Percentiles rank a stretch among this genome's conserved stretches.
These are phyloP conservation scores for Rhododendron vialii DNA, from an alignment of 148 eudicot species.

Conservation along the genomic window DNA sequence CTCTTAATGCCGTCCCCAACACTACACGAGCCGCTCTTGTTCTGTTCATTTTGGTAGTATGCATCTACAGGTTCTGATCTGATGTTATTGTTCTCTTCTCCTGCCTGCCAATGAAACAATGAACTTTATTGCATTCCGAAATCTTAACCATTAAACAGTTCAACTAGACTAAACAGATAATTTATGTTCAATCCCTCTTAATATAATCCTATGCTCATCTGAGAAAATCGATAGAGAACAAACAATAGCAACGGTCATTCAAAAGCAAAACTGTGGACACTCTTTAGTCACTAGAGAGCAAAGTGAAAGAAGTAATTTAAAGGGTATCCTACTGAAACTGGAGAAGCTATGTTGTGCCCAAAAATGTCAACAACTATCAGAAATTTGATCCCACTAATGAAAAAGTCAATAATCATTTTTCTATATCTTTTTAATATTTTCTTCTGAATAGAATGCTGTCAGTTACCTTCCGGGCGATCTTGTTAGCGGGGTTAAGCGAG, in stretches of 20 bases:
- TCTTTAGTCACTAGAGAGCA: background rate
- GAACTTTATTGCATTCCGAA: background rate
- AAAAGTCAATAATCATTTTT: background rate
- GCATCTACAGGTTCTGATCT: background rate
- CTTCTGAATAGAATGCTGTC: background rate
- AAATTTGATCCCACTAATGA: background rate
- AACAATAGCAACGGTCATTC: background rate
- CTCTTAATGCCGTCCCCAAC: background rate
- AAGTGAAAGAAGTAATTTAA: no score
- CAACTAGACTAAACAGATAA: background rate
- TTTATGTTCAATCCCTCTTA: no score
- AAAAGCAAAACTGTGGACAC: background rate
- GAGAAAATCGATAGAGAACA: background rate
- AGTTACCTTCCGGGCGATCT: slow-evolving; percentile 6
- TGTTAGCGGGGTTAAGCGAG: slow-evolving; percentile 12
- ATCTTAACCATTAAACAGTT: no score
- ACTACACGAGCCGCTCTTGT: background rate
- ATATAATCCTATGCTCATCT: background rate
- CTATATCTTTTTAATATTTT: background rate
- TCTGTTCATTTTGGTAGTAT: background rate
- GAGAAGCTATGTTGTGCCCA: no score
- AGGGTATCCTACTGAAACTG: no score
- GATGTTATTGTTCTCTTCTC: background rate
- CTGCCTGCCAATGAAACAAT: background rate
- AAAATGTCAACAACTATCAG: background rate